These are phyloP conservation scores for Ampelomyces quisqualis DNA, from an alignment of 2,329 filamentous ascomycete genomes.

Conservation along the genomic window DNA sequence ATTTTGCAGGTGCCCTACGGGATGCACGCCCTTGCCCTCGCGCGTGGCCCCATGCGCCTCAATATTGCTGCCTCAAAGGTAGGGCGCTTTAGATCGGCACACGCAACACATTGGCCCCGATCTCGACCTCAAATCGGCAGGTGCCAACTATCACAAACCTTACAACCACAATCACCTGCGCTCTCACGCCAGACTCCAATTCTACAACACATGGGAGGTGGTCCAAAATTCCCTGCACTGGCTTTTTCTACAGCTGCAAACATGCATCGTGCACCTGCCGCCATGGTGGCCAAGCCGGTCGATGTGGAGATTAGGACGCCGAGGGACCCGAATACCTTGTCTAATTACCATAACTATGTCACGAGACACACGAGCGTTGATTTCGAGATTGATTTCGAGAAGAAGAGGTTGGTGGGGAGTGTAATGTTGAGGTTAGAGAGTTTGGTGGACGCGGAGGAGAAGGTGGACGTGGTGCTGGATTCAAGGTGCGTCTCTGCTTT, in stretches of 20 bases:
- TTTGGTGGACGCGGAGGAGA: constrained; percentile 71
- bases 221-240: constrained; percentile 1
- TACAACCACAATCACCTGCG: neutral
- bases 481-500: constrained; percentile 54
- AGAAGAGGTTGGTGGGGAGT: constrained; percentile 72
- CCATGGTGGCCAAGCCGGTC: constrained; percentile 44
- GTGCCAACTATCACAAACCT: neutral
- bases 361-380: constrained; percentile 81
- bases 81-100: constrained; percentile 18
- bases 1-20: too few relatives aligned
- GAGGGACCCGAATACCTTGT: constrained; percentile 84
- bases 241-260: constrained; percentile 16
- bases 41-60: neutral
- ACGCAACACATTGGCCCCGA: constrained; percentile 13
- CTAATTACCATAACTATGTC: constrained; percentile 86
- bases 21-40: constrained; percentile 1
- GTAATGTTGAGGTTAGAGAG: constrained; percentile 77
- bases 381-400: constrained; percentile 80
- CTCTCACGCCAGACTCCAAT: neutral
- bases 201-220: constrained; percentile 3
- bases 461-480: constrained; percentile 81
- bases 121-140: neutral
- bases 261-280: constrained; percentile 31
- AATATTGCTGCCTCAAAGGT: neutral
- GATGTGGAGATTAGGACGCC: constrained; percentile 46